Conservation (phyloP, 306 rosid species). For the Quercus mongolica region DNA sequence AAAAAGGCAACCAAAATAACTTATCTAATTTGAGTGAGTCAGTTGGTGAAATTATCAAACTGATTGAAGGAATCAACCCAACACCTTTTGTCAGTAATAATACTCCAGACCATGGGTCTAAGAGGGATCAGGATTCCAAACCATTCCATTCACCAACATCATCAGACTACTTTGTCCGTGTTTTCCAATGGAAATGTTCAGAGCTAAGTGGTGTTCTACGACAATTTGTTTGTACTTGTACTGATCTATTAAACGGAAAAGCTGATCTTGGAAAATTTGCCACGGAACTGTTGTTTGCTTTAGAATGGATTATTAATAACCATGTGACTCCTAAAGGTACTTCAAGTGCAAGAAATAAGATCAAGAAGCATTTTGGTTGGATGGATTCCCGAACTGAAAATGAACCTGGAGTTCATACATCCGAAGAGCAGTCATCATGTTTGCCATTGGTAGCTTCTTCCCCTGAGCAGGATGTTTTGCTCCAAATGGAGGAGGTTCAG, state of each 20-base stretch:
- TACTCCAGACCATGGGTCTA: constrained; percentile 26
- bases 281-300: constrained; percentile 51
- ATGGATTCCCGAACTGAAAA: constrained; percentile 23
- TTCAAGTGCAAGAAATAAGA: constrained; percentile 49
- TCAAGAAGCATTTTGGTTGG: constrained; percentile 59
- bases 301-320: constrained; percentile 63
- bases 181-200: constrained; percentile 60
- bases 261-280: constrained; percentile 45
- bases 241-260: constrained; percentile 43
- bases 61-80: constrained; percentile 51
- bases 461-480: constrained; percentile 25
- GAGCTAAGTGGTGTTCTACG: constrained; percentile 54
- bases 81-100: constrained; percentile 26
- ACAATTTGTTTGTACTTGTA: constrained; percentile 47
- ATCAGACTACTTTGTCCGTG: constrained; percentile 49
- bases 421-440: constrained; percentile 26
- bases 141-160: constrained; percentile 31
- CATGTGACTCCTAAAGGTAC: constrained; percentile 43
- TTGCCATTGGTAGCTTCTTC: constrained; percentile 33
- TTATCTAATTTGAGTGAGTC: constrained; percentile 35
- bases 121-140: constrained; percentile 34
- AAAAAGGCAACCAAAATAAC: constrained; percentile 8
- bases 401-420: constrained; percentile 12
- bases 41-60: constrained; percentile 42
- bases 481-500: constrained; percentile 25